These are phyloP conservation scores for Paxillus rubicundulus DNA, from an alignment of 768 basidiomycete genomes.

Conservation along the genomic window DNA sequence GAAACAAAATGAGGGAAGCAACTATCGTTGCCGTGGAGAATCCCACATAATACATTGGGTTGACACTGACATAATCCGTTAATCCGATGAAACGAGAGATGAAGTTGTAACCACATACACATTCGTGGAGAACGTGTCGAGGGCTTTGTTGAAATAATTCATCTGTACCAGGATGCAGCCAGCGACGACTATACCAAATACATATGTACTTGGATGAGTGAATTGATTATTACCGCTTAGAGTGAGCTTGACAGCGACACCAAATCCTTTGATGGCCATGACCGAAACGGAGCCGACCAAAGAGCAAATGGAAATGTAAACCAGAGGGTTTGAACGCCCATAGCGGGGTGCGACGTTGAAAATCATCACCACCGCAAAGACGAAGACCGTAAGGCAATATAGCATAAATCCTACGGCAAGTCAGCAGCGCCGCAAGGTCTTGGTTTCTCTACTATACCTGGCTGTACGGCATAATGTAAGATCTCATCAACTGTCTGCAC, in stretches of 20 bases:
- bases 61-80: conserved; percentile 57
- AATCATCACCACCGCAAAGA: conserved; percentile 84
- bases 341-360: conserved; percentile 80
- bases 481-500: conserved; percentile 94
- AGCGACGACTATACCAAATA: conserved; percentile 81
- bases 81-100: not conserved
- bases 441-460: conserved; percentile 52
- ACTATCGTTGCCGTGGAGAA: conserved; percentile 93
- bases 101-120: conserved; percentile 58
- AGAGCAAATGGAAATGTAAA: conserved; percentile 96
- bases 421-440: conserved; percentile 6
- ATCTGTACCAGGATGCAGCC: conserved; percentile 89
- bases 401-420: conserved; percentile 73
- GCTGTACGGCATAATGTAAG: conserved; percentile 86
- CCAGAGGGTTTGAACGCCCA: conserved; percentile 83
- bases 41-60: conserved; percentile 97
- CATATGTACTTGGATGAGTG: conserved; percentile 91
- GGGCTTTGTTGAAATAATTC: conserved; percentile 98
- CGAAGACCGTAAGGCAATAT: conserved; percentile 83
- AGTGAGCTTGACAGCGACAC: conserved; percentile 93
- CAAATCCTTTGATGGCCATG: conserved; percentile 99
- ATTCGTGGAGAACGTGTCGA: conserved; percentile 96
- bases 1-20: conserved; percentile 94
- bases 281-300: conserved; percentile 94
- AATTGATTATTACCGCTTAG: conserved; percentile 94